phyloP scores from a whole-genome alignment of 768 basidiomycete species.

The Suillus weaverae region DNA sequence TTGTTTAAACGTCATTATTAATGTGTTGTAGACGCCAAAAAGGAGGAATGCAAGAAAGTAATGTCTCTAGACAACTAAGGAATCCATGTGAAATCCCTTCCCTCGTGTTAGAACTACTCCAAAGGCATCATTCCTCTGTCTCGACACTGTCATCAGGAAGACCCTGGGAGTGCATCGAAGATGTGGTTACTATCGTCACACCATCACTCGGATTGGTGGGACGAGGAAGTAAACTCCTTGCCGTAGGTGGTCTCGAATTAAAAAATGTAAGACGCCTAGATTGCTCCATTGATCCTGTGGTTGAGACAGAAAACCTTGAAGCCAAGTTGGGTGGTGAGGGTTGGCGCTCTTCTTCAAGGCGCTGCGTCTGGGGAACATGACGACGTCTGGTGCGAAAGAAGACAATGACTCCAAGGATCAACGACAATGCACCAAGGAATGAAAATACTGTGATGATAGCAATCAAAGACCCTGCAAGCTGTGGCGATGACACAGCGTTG shows the following conservation, averaged over 20 bases:
- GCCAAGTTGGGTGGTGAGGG: not conserved
- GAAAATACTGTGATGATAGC: conserved; percentile 18
- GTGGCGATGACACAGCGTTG: conserved; percentile 6
- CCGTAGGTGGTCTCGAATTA: not conserved
- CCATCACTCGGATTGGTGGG: conserved; percentile 14
- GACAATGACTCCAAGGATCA: conserved; percentile 16
- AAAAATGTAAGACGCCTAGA: not conserved
- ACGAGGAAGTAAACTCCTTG: not conserved
- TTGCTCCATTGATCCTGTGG: not conserved
- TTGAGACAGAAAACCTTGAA: conserved; percentile 8
- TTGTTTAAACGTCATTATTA: conserved; percentile 35
- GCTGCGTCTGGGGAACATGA: conserved; percentile 3
- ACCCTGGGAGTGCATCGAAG: conserved; percentile 1
- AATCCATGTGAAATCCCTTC: not conserved
- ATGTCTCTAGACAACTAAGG: not conserved
- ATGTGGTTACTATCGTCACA: conserved; percentile 2
- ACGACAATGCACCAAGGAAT: conserved; percentile 17
- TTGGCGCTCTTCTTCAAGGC: not conserved
- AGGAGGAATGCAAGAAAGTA: conserved; percentile 1
- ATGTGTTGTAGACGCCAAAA: conserved; percentile 22
- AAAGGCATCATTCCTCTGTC: not conserved
- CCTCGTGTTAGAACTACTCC: not conserved
- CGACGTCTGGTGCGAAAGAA: conserved; percentile 16
- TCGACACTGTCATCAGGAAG: not conserved
- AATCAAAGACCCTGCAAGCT: conserved; percentile 14